Conservation (phyloP, 164 flowering plant genomes). For the Tetrastigma voinierianum region DNA sequence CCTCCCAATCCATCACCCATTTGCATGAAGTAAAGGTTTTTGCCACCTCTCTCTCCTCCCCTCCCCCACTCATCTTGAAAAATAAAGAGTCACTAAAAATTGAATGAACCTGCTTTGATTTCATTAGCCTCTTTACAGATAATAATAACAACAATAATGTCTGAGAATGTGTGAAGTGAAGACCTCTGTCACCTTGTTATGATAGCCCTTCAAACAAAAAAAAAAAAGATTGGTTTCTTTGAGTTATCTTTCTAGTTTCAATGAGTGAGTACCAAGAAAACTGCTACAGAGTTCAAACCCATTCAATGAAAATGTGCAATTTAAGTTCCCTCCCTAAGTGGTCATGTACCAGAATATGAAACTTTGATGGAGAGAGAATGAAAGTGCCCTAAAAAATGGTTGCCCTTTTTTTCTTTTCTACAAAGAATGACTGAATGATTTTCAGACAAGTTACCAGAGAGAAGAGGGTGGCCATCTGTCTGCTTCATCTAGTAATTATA, state of each 20-base stretch:
- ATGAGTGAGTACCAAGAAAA: not conserved
- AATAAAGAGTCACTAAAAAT: not conserved
- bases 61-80: not conserved
- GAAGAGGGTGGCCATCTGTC: constrained; percentile 3
- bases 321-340: not conserved
- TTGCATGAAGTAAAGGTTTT: constrained; percentile 8
- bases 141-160: not conserved
- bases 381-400: not conserved
- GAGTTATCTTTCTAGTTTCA: not conserved
- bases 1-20: constrained; percentile 4
- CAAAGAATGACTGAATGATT: constrained; percentile 19
- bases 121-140: not conserved
- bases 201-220: not conserved
- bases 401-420: not conserved
- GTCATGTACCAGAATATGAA: not conserved
- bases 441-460: constrained; percentile 33
- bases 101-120: not conserved
- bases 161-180: not conserved
- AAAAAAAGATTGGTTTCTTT: not conserved
- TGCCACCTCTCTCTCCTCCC: constrained; percentile 3
- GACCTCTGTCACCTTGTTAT: not conserved
- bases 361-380: too few relatives aligned
- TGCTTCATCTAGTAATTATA: constrained; percentile 15
- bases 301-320: too few relatives aligned
- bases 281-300: not conserved